These are phyloP conservation scores for Kitagawia praeruptora DNA, from an alignment of 129 eudicot species.

Conservation along the genomic window DNA sequence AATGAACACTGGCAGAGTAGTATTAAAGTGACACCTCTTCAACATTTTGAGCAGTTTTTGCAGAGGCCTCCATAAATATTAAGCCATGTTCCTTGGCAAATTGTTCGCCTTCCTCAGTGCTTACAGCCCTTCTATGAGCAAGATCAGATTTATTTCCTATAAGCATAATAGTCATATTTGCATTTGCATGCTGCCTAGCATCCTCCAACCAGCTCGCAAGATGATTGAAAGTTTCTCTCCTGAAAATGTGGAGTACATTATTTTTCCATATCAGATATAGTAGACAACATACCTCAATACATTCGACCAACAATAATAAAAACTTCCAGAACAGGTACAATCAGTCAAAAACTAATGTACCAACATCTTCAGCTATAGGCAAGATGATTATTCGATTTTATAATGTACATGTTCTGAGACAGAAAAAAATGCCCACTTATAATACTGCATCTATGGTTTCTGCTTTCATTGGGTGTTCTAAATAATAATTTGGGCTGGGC, in stretches of 20 bases:
- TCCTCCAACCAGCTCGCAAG: constrained; percentile 97
- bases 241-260: constrained; percentile 11
- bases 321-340: not conserved
- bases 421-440: not conserved
- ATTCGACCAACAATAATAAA: not conserved
- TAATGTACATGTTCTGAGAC: not conserved
- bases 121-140: constrained; percentile 84
- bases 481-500: not conserved
- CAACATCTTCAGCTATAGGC: not conserved
- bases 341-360: not conserved
- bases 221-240: constrained; percentile 95
- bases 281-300: not conserved
- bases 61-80: constrained; percentile 84
- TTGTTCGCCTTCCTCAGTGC: constrained; percentile 93
- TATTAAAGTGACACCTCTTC: constrained; percentile 49
- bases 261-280: not conserved
- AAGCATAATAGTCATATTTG: constrained; percentile 90
- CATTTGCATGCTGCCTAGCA: constrained; percentile 88
- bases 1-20: not conserved
- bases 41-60: constrained; percentile 87
- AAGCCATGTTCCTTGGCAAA: constrained; percentile 89
- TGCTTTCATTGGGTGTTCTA: not conserved
- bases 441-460: not conserved
- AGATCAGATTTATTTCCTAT: constrained; percentile 84
- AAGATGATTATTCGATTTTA: not conserved